Evolutionary conservation across 2,329 filamentous ascomycete species (phyloP).

Genomic region (Cladosporium sp.): DNA sequence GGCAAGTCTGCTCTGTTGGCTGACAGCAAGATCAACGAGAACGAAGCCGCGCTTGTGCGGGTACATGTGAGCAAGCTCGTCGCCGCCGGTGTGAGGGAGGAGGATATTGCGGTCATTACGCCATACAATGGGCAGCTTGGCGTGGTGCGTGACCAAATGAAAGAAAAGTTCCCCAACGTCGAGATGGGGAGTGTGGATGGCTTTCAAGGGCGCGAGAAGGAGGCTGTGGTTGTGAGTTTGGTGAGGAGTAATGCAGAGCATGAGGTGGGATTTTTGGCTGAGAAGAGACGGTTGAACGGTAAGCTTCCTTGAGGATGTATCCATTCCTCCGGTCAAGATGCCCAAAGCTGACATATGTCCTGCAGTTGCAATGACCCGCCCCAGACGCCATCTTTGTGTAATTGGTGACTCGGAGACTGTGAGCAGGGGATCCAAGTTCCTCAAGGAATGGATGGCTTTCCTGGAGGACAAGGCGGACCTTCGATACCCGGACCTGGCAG

Average conservation of each 20-base stretch:
- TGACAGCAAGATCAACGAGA: slow-evolving; percentile 87
- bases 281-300: slow-evolving; percentile 92
- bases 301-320: slow-evolving; percentile 33
- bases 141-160: slow-evolving; percentile 69
- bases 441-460: slow-evolving; percentile 87
- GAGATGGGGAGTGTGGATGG: slow-evolving; percentile 97
- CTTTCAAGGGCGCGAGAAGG: slow-evolving; percentile 96
- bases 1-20: slow-evolving; percentile 54
- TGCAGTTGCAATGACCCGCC: slow-evolving; percentile 91
- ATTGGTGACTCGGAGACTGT: slow-evolving; percentile 95
- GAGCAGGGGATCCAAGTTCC: slow-evolving; percentile 77
- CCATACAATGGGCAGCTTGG: slow-evolving; percentile 95
- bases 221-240: slow-evolving; percentile 89
- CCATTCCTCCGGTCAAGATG: neutral
- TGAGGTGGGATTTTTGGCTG: slow-evolving; percentile 89
- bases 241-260: slow-evolving; percentile 83
- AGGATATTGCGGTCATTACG: slow-evolving; percentile 89
- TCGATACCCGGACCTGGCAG: slow-evolving; percentile 66
- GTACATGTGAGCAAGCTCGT: slow-evolving; percentile 73
- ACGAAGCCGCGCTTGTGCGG: slow-evolving; percentile 78
- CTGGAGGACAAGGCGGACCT: slow-evolving; percentile 88
- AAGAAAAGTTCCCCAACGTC: slow-evolving; percentile 75
- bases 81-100: slow-evolving; percentile 71
- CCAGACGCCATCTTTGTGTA: slow-evolving; percentile 82
- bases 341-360: slow-evolving; percentile 5